Conservation (phyloP, 208 protist genomes). For the Crithidia brevicula region DNA sequence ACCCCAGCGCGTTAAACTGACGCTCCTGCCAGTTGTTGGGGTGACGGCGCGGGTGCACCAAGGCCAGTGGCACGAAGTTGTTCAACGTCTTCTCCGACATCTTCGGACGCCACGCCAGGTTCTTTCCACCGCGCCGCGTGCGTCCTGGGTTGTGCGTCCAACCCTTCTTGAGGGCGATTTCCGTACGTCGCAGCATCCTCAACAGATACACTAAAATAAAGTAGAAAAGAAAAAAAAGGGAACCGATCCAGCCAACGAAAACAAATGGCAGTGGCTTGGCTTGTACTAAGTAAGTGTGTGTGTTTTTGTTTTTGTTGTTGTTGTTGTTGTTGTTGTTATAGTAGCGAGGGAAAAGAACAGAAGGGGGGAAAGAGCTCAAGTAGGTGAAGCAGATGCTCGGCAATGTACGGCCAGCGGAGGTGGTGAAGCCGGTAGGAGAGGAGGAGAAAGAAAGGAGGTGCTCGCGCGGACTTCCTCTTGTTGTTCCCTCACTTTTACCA, state of each 20-base stretch:
- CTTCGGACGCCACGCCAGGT: conserved; percentile 89
- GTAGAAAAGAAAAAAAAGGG: conserved; percentile 9
- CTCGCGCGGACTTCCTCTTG: too few relatives aligned
- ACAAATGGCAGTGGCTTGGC: not conserved
- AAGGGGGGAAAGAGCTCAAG: too few relatives aligned
- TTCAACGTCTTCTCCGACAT: conserved; percentile 67
- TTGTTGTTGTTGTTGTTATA: too few relatives aligned
- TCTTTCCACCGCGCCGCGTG: conserved; percentile 87
- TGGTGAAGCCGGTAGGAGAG: too few relatives aligned
- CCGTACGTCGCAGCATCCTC: conserved; percentile 70
- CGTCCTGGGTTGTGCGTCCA: conserved; percentile 88
- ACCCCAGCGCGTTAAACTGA: conserved; percentile 84
- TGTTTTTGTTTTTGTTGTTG: too few relatives aligned
- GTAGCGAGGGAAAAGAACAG: too few relatives aligned
- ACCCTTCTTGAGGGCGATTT: conserved; percentile 78
- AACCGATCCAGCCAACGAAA: too few relatives aligned
- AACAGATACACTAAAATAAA: not conserved
- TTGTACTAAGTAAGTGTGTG: not conserved
- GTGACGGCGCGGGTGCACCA: conserved; percentile 82
- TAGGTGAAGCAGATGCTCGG: too few relatives aligned
- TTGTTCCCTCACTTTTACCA: too few relatives aligned
- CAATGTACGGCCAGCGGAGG: too few relatives aligned
- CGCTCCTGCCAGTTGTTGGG: conserved; percentile 87
- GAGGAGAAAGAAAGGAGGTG: too few relatives aligned
- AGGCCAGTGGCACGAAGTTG: conserved; percentile 81